A percentile compares a stretch with the other conserved stretches of the same genome.
These are phyloP conservation scores for Beta corolliflora DNA, from an alignment of 179 eudicot species.

Conservation along the genomic window DNA sequence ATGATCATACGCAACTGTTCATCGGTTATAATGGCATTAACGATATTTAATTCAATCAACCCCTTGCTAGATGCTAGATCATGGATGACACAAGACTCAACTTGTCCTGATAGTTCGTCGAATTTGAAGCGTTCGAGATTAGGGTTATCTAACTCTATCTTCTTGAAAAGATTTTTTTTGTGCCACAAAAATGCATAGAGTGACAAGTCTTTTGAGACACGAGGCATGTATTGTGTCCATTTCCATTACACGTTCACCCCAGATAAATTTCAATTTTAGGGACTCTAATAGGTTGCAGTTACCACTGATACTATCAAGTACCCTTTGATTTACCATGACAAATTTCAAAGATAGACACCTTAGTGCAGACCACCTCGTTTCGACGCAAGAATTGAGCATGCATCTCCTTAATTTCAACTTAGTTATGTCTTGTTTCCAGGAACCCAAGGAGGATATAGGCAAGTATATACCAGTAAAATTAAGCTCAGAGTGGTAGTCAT, in stretches of 20 bases:
- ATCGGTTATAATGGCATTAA: background rate
- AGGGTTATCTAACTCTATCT: background rate
- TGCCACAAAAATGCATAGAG: background rate
- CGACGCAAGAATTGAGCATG: background rate
- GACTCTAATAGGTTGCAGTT: background rate
- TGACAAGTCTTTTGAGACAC: too few species aligned
- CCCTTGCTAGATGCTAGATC: background rate
- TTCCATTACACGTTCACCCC: background rate
- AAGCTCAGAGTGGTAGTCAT: too few species aligned
- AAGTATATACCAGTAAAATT: background rate
- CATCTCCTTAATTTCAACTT: background rate
- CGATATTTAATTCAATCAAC: background rate
- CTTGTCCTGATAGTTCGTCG: background rate
- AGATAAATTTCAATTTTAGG: background rate
- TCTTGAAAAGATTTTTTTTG: background rate
- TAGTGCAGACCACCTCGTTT: background rate
- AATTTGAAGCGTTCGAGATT: background rate
- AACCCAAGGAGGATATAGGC: background rate
- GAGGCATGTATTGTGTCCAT: background rate
- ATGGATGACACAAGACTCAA: background rate
- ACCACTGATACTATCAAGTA: slow-evolving; percentile 3
- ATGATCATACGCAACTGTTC: background rate
- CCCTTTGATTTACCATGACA: background rate
- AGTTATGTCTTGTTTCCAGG: background rate
- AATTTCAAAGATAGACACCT: background rate